Evolutionary conservation across 2,329 filamentous ascomycete species (phyloP).

Genomic region (Xylariaceae sp.): DNA sequence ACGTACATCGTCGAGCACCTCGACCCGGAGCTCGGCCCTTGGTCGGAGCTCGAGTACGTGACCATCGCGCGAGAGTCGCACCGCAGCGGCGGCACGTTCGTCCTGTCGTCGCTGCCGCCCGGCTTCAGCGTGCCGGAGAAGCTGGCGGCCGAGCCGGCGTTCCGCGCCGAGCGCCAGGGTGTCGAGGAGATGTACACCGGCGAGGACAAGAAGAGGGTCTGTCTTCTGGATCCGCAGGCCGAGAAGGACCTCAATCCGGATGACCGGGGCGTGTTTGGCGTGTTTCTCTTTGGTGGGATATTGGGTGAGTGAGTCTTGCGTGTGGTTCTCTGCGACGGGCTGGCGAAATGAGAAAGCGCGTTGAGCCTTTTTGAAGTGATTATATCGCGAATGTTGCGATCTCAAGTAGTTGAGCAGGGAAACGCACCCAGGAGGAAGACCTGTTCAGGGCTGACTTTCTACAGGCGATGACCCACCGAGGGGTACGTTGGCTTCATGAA

Average conservation of each 20-base stretch:
- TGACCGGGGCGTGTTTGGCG: conserved; percentile 79
- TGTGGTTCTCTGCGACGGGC: no score
- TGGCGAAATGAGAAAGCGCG: no score
- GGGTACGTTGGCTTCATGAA: conserved; percentile 51
- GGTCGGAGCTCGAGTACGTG: conserved; percentile 91
- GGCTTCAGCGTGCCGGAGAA: conserved; percentile 57
- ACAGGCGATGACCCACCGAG: conserved; percentile 88
- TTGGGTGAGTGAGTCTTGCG: conserved; percentile 73
- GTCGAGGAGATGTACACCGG: conserved; percentile 74
- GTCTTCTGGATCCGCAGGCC: conserved; percentile 83
- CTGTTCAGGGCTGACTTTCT: neutral
- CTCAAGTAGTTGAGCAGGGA: no score
- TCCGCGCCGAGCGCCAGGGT: conserved; percentile 69
- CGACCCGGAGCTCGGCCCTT: conserved; percentile 86
- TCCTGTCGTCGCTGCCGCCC: conserved; percentile 74
- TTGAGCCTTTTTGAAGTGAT: no score
- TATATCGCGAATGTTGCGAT: no score
- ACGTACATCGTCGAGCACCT: conserved; percentile 96
- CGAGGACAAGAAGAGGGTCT: conserved; percentile 66
- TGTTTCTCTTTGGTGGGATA: conserved; percentile 94
- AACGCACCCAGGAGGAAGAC: no score
- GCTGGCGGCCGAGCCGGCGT: conserved; percentile 52
- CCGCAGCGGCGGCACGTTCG: conserved; percentile 64
- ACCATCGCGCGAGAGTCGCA: conserved; percentile 80
- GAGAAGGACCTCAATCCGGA: conserved; percentile 75